Evolutionary conservation across 306 rosid genomes (phyloP), one percentile per base, ranked within the genome.

Genomic region (Ormosia emarginata): DNA sequence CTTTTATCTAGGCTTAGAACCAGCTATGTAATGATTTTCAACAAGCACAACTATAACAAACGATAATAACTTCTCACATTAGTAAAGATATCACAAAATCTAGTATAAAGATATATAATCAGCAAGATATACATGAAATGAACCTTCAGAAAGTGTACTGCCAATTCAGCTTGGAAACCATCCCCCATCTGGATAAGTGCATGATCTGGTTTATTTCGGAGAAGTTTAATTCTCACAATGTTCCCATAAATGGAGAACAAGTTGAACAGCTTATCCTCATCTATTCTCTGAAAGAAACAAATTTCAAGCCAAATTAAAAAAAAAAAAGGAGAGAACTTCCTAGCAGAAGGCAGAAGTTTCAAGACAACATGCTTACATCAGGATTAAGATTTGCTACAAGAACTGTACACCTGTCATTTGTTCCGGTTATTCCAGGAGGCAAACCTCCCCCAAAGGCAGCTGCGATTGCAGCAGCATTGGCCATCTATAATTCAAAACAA

Each of bases 121-220:
- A 15, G 39, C 76, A 11, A 74, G 40, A 56, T 71, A 71, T 41
- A 43, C 33, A 63, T 6, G 79, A 78, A 80, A 77, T 91, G 63
- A 70, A 96, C 99, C 99, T 96, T 96, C 84, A 96, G 81, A 80
- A 93, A 96, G 85, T 96, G 94, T 3, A 96, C 99, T 11, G 99
- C 99, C 82, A 96, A 75, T 88, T 96, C 99, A 62, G 98, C 94
- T 82, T 96, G 99, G 77, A 96, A 96, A 75, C 99, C 99, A 85
- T 96, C 99, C 29, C 98, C 98, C 99, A 96, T 96, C 86, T 96
- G 97, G 58, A 96, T 85, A 47, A 96, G 99, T 44, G 98, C 99
- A 76, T 96, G 98, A 87, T 96, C 99, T 17, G 99, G 96, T 82
- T 96, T 96, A 80, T 96, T 96, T 32, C 97, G 90, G 78, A 96